Evolutionary conservation across 23 red algal species (phyloP).

Genomic region (Gracilaria gracilis): DNA sequence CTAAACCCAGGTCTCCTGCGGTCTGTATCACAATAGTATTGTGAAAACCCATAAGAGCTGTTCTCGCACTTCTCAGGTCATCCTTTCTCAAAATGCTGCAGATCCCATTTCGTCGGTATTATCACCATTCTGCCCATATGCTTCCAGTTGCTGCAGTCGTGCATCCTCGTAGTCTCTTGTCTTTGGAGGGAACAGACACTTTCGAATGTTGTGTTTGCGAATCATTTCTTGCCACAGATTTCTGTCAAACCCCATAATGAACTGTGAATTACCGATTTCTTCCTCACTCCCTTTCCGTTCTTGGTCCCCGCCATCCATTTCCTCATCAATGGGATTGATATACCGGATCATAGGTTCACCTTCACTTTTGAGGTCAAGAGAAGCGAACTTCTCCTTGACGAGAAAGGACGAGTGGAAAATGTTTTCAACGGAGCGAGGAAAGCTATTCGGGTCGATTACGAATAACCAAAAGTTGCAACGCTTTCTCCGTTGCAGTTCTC

Average conservation of each 20-base stretch:
- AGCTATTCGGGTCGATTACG: conserved; percentile 82
- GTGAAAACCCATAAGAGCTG: too few relatives aligned
- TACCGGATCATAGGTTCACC: conserved; percentile 50
- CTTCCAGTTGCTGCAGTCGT: background rate
- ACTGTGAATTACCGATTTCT: conserved; percentile 45
- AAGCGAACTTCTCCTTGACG: conserved; percentile 80
- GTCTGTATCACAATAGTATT: too few relatives aligned
- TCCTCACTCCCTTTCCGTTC: conserved; percentile 3
- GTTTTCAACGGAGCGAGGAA: conserved; percentile 86
- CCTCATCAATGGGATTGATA: conserved; percentile 1
- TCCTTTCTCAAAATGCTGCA: conserved; percentile 12
- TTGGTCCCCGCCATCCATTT: background rate
- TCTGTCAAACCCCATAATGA: conserved; percentile 72
- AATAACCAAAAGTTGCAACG: conserved; percentile 76
- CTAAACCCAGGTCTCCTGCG: too few relatives aligned
- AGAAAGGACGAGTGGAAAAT: conserved; percentile 94
- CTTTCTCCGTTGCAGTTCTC: conserved; percentile 45
- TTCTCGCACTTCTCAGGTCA: too few relatives aligned
- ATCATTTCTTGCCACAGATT: conserved; percentile 69
- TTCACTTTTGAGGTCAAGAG: conserved; percentile 61
- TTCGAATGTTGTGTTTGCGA: conserved; percentile 63
- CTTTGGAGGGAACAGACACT: conserved; percentile 65
- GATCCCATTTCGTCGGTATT: background rate
- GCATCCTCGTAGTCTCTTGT: conserved; percentile 11
- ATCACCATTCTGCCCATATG: conserved; percentile 11